Percentiles rank a stretch among this genome's conserved stretches.
phyloP scores from a whole-genome alignment of 805 yeast genomes.

The Metschnikowia kunwiensis region DNA sequence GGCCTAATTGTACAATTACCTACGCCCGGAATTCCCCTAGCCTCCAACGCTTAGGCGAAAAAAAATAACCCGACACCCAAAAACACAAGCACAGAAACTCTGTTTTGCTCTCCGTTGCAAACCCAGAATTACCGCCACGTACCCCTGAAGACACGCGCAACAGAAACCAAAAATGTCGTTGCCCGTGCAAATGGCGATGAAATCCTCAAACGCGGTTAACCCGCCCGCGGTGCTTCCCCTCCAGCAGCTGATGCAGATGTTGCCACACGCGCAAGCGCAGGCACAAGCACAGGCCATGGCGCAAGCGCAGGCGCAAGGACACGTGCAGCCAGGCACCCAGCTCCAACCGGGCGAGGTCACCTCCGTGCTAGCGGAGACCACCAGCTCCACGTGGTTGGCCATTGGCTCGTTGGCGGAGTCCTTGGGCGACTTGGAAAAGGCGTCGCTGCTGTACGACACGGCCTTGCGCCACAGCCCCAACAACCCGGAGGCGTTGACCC shows the following conservation, averaged over 20 bases:
- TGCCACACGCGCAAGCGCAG: conserved; percentile 18
- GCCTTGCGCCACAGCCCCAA: conserved; percentile 85
- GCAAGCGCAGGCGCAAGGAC: conserved; percentile 15
- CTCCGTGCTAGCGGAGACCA: conserved; percentile 42
- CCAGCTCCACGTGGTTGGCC: conserved; percentile 84
- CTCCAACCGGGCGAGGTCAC: conserved; percentile 13
- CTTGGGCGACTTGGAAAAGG: conserved; percentile 84
- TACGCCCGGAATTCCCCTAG: no score
- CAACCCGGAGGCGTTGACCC: conserved; percentile 79
- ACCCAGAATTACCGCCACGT: no score
- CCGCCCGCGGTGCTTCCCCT: conserved; percentile 17
- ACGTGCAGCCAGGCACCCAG: conserved; percentile 13
- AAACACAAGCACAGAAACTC: no score
- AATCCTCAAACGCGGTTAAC: conserved; percentile 13
- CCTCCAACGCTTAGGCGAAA: no score
- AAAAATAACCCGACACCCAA: no score
- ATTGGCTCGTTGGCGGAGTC: conserved; percentile 87
- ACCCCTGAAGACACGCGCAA: no score
- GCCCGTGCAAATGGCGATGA: conserved; percentile 23
- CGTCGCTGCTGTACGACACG: conserved; percentile 82
- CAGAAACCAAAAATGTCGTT: conserved; percentile 18
- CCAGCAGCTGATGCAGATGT: conserved; percentile 19
- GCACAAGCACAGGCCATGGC: conserved; percentile 14
- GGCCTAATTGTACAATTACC: no score
- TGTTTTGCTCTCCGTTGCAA: no score